phyloP scores from a whole-genome alignment of 1,284 basidiomycete species.

The Puccinia triticina region DNA sequence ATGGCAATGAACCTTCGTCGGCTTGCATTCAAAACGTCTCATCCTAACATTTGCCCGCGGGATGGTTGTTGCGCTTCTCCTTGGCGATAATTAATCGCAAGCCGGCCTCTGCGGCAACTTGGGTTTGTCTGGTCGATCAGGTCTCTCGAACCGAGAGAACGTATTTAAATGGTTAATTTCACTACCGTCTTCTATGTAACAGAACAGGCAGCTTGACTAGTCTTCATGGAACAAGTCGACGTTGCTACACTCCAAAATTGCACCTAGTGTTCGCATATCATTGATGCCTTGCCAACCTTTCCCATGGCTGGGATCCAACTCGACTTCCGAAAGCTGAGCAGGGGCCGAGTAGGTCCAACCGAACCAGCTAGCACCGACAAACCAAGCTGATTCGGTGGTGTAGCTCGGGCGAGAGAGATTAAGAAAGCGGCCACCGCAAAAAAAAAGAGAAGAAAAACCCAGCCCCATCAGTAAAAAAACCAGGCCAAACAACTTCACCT shows the following conservation, averaged over 20 bases:
- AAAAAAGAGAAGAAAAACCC: not conserved
- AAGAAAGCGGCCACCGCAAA: not conserved
- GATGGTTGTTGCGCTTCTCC: not conserved
- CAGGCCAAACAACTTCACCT: not conserved
- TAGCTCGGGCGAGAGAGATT: no score
- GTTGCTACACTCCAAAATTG: not conserved
- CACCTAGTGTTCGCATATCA: not conserved
- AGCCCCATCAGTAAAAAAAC: not conserved
- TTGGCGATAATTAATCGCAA: not conserved
- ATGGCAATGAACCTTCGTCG: not conserved
- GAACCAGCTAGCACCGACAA: no score
- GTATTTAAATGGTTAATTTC: no score
- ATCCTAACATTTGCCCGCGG: not conserved
- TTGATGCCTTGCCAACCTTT: conserved; percentile 2
- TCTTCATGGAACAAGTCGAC: no score
- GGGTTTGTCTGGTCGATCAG: not conserved
- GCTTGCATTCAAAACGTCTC: not conserved
- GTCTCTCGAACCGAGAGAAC: not conserved
- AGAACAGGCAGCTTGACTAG: no score
- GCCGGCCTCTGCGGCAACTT: not conserved
- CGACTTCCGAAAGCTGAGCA: no score
- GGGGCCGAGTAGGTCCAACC: no score
- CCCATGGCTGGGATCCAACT: no score
- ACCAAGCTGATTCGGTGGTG: no score
- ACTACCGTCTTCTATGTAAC: no score